A percentile compares a stretch with the other conserved stretches of the same genome.
phyloP scores from a whole-genome alignment of 306 rosid genomes.

The Abrus precatorius region DNA sequence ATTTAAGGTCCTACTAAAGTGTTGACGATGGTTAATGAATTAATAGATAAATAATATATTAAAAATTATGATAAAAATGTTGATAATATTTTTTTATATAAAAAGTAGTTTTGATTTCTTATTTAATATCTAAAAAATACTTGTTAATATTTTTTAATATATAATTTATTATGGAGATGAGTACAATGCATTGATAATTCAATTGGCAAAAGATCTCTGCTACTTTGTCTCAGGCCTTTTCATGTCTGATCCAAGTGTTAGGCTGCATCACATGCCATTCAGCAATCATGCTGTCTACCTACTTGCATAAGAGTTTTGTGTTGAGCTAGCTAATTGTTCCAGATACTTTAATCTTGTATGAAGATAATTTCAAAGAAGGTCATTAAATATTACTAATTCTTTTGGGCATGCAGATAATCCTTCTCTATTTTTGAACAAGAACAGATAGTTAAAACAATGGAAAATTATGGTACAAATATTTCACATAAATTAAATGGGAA shows the following conservation, averaged over 20 bases:
- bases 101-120: not conserved
- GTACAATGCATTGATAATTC: conserved; percentile 37
- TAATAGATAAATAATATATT: not conserved
- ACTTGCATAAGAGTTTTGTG: not conserved
- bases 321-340: not conserved
- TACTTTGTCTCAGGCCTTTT: conserved; percentile 41
- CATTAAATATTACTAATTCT: conserved; percentile 12
- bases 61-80: not conserved
- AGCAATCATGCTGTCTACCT: conserved; percentile 41
- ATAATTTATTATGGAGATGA: not conserved
- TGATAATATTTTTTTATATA: not conserved
- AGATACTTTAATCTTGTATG: not conserved
- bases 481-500: not conserved
- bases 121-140: not conserved
- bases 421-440: not conserved
- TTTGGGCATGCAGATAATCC: not conserved
- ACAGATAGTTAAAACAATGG: not conserved
- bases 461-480: not conserved
- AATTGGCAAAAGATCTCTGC: conserved; percentile 49
- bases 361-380: not conserved
- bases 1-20: not conserved
- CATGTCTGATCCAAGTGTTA: conserved; percentile 43
- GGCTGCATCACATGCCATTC: conserved; percentile 45
- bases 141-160: not conserved
- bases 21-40: not conserved